Conservation (phyloP, 768 basidiomycete genomes). For the Russula ochroleuca region DNA sequence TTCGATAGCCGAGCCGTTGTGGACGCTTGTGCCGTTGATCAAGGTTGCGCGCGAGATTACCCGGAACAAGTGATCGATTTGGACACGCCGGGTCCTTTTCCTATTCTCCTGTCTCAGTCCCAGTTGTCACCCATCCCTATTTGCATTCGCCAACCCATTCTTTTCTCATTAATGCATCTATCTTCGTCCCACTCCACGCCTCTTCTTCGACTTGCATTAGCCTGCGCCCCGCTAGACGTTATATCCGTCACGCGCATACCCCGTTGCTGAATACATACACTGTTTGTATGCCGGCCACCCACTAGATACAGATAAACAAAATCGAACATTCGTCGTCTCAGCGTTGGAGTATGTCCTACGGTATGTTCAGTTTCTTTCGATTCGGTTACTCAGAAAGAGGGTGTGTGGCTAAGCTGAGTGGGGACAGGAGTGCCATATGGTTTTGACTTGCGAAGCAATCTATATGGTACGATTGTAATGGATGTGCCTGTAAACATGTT, state of each 20-base stretch:
- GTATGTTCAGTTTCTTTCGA: constrained; percentile 13
- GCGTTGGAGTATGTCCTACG: constrained; percentile 11
- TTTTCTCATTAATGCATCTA: constrained; percentile 13
- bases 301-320: constrained; percentile 25
- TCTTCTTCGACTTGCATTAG: constrained; percentile 10
- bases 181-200: neutral
- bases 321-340: constrained; percentile 10
- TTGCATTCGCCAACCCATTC: constrained; percentile 11
- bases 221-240: neutral
- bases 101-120: neutral
- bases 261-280: constrained; percentile 9
- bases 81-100: neutral
- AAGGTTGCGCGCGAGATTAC: constrained; percentile 86
- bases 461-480: constrained; percentile 20
- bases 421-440: neutral
- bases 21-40: constrained; percentile 86
- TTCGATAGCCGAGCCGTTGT: constrained; percentile 78
- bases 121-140: constrained; percentile 16
- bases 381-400: constrained; percentile 12
- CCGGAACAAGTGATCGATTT: constrained; percentile 36
- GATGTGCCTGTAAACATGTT: neutral
- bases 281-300: constrained; percentile 7
- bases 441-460: constrained; percentile 19
- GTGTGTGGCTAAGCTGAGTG: neutral
- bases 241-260: constrained; percentile 4